A percentile compares a stretch with the other conserved stretches of the same genome.
Conservation (phyloP, 2,329 filamentous ascomycete genomes). For the Colletotrichum somersetense region DNA sequence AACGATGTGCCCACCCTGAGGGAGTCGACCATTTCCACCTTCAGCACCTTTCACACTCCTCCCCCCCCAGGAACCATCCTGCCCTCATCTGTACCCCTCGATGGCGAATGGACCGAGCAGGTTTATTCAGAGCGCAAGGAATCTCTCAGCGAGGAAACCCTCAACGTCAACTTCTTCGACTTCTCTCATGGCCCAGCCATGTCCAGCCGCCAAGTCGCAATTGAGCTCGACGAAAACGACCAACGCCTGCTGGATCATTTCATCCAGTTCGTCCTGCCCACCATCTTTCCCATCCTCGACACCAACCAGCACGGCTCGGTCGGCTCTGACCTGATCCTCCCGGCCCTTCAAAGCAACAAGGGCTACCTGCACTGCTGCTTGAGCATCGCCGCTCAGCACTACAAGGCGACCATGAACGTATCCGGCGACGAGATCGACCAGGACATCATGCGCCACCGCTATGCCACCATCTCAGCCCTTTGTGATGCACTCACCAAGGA, state of each 20-base stretch:
- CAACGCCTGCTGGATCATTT: slow-evolving; percentile 91
- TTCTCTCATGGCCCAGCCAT: slow-evolving; percentile 77
- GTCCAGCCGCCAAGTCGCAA: slow-evolving; percentile 74
- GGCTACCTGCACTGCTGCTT: slow-evolving; percentile 96
- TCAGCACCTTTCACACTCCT: slow-evolving; percentile 89
- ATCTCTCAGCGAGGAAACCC: slow-evolving; percentile 73
- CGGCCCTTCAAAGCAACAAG: slow-evolving; percentile 90
- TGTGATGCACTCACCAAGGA: slow-evolving; percentile 86
- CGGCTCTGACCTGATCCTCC: slow-evolving; percentile 84
- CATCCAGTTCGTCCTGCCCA: slow-evolving; percentile 85
- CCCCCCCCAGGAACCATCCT: slow-evolving; percentile 77
- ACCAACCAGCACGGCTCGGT: slow-evolving; percentile 88
- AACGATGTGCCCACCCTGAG: slow-evolving; percentile 87
- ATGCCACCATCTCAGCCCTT: slow-evolving; percentile 86
- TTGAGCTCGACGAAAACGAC: slow-evolving; percentile 90
- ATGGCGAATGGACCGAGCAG: slow-evolving; percentile 79
- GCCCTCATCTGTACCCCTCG: slow-evolving; percentile 68
- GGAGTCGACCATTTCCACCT: slow-evolving; percentile 91
- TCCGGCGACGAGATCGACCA: slow-evolving; percentile 82
- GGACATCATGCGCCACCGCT: slow-evolving; percentile 93
- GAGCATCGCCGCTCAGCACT: slow-evolving; percentile 91
- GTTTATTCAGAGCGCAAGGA: slow-evolving; percentile 77
- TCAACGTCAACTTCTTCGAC: slow-evolving; percentile 86
- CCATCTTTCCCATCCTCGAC: slow-evolving; percentile 93
- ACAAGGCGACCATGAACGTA: slow-evolving; percentile 80